Percentiles rank a stretch among this genome's conserved stretches.
These are phyloP conservation scores for Astrephomene gubernaculifera DNA, from an alignment of 139 green algal genomes.

Conservation along the genomic window DNA sequence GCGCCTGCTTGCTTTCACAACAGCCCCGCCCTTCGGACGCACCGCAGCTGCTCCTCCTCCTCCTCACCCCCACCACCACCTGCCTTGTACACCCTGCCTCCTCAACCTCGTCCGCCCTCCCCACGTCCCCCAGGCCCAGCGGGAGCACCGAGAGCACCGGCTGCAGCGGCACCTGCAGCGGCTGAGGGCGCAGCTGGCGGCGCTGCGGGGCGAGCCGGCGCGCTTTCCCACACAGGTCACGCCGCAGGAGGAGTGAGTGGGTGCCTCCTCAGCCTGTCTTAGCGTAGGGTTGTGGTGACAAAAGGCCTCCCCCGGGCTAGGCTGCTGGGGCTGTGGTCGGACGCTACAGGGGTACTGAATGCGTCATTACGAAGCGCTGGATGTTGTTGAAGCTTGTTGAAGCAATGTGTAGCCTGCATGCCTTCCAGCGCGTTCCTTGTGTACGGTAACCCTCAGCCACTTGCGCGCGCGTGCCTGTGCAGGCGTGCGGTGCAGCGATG, in stretches of 20 bases:
- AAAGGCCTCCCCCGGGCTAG: too few relatives aligned
- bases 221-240: constrained; percentile 11
- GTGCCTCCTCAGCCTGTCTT: too few relatives aligned
- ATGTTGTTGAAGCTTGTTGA: too few relatives aligned
- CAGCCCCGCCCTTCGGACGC: not conserved
- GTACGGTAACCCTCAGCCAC: too few relatives aligned
- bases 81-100: not conserved
- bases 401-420: too few relatives aligned
- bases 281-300: too few relatives aligned
- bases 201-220: constrained; percentile 18
- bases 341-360: too few relatives aligned
- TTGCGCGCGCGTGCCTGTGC: too few relatives aligned
- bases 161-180: constrained; percentile 10
- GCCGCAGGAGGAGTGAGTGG: constrained; percentile 22
- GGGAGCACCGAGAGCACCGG: constrained; percentile 45
- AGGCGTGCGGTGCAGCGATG: constrained; percentile 38
- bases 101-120: not conserved
- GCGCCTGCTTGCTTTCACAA: too few relatives aligned
- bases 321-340: too few relatives aligned
- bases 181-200: constrained; percentile 41
- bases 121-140: constrained; percentile 17
- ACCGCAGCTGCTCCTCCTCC: not conserved
- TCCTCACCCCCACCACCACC: not conserved
- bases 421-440: too few relatives aligned
- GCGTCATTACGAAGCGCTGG: too few relatives aligned